Evolutionary conservation across 2,329 filamentous ascomycete species (phyloP).

Genomic region (Arthrobotrys entomopaga): DNA sequence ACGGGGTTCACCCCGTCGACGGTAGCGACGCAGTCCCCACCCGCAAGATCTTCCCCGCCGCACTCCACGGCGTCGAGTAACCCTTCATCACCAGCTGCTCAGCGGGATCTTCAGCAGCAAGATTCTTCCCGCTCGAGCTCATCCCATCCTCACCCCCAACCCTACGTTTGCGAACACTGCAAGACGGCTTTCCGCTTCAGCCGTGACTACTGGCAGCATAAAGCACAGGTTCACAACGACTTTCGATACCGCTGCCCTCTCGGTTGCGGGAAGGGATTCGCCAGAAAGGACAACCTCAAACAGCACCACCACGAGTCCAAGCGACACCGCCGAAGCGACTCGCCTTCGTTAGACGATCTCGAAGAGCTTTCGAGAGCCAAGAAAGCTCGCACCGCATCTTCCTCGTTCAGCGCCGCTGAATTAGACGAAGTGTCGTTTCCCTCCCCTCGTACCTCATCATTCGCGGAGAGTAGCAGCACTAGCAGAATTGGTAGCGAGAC

Average conservation of each 20-base stretch:
- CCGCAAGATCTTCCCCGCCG: slow-evolving; percentile 2
- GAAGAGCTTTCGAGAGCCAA: slow-evolving; percentile 33
- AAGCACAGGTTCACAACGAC: slow-evolving; percentile 49
- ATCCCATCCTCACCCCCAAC: slow-evolving; percentile 33
- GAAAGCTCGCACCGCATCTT: slow-evolving; percentile 24
- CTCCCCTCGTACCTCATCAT: slow-evolving; percentile 27
- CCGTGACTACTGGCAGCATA: slow-evolving; percentile 55
- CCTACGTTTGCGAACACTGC: slow-evolving; percentile 51
- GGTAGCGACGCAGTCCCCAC: slow-evolving; percentile 31
- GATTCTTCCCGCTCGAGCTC: slow-evolving; percentile 12
- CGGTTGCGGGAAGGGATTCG: slow-evolving; percentile 51
- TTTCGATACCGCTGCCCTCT: slow-evolving; percentile 44
- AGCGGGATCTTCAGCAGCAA: slow-evolving; percentile 35
- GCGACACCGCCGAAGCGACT: slow-evolving; percentile 44
- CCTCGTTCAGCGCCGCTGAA: slow-evolving; percentile 7
- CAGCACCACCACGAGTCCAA: slow-evolving; percentile 53
- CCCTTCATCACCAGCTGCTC: slow-evolving; percentile 28
- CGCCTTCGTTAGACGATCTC: slow-evolving; percentile 20
- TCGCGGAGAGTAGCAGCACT: slow-evolving; percentile 11
- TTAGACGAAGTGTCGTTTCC: slow-evolving; percentile 21
- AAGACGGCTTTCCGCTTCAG: slow-evolving; percentile 49
- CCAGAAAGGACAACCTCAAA: slow-evolving; percentile 50
- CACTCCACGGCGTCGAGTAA: slow-evolving; percentile 9
- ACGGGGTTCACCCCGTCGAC: slow-evolving; percentile 29
- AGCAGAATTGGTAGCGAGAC: slow-evolving; percentile 9